phyloP scores from a whole-genome alignment of 805 yeast species.

The Maudiozyma pseudohumilis region DNA sequence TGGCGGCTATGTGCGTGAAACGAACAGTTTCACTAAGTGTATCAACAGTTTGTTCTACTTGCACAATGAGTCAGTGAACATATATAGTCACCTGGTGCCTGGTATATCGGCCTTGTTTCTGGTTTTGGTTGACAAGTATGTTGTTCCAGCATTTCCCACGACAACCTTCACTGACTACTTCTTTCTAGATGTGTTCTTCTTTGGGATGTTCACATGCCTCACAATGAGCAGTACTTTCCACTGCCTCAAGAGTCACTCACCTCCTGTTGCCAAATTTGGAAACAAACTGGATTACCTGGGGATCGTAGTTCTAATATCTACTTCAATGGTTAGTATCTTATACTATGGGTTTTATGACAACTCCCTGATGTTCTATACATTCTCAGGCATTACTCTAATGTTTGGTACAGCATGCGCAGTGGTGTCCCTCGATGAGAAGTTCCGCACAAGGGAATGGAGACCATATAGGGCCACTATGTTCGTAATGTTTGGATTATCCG shows the following conservation, averaged over 20 bases:
- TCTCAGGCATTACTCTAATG: slow-evolving; percentile 36
- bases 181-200: slow-evolving; percentile 30
- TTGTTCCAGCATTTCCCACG: slow-evolving; percentile 32
- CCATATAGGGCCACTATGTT: slow-evolving; percentile 71
- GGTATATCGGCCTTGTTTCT: slow-evolving; percentile 19
- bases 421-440: slow-evolving; percentile 54
- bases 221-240: slow-evolving; percentile 59
- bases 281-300: slow-evolving; percentile 71
- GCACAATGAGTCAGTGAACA: slow-evolving; percentile 68
- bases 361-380: slow-evolving; percentile 28
- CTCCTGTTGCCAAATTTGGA: slow-evolving; percentile 42
- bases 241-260: slow-evolving; percentile 56
- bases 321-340: slow-evolving; percentile 47
- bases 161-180: slow-evolving; percentile 34
- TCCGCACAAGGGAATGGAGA: slow-evolving; percentile 63
- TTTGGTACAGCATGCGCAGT: slow-evolving; percentile 56
- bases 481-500: slow-evolving; percentile 70
- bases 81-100: slow-evolving; percentile 54
- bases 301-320: slow-evolving; percentile 53
- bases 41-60: slow-evolving; percentile 42
- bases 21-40: slow-evolving; percentile 38
- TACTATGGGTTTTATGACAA: slow-evolving; percentile 42
- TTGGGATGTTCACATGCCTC: slow-evolving; percentile 51
- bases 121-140: slow-evolving; percentile 24
- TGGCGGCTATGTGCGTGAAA: slow-evolving; percentile 52